These are phyloP conservation scores for Penstemon newberryi DNA, from an alignment of 257 asterid genomes.

Conservation along the genomic window DNA sequence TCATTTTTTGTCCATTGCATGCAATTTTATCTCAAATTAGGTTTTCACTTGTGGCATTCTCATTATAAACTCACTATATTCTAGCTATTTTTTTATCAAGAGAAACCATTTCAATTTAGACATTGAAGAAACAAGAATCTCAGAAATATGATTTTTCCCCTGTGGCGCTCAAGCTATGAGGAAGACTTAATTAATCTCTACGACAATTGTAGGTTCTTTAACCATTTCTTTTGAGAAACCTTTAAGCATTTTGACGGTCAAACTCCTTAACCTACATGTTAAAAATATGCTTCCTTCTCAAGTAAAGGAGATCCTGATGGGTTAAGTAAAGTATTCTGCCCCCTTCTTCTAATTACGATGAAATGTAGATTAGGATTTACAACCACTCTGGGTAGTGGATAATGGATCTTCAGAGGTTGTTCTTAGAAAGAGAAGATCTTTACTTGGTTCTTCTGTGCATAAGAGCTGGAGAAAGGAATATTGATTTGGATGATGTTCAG, in stretches of 20 bases:
- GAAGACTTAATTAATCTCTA: background rate
- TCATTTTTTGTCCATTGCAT: background rate
- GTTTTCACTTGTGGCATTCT: constrained; percentile 13
- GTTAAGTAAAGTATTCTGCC: too few species aligned
- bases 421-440: too few species aligned
- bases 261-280: constrained; percentile 15
- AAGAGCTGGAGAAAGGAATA: constrained; percentile 23
- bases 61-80: constrained; percentile 7
- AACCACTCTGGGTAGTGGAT: too few species aligned
- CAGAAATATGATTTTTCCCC: background rate
- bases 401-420: too few species aligned
- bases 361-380: too few species aligned
- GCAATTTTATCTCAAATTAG: constrained; percentile 3
- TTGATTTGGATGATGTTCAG: background rate
- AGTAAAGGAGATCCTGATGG: too few species aligned
- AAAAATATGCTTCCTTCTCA: too few species aligned
- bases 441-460: background rate
- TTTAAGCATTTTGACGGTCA: background rate
- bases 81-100: constrained; percentile 6
- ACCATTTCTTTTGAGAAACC: constrained; percentile 5
- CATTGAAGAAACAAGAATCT: constrained; percentile 23
- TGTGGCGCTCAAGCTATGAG: background rate
- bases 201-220: background rate
- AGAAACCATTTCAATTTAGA: constrained; percentile 21
- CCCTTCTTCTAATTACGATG: too few species aligned